Conservation (phyloP, 768 basidiomycete species). For the Leccinum pellstonianum region DNA sequence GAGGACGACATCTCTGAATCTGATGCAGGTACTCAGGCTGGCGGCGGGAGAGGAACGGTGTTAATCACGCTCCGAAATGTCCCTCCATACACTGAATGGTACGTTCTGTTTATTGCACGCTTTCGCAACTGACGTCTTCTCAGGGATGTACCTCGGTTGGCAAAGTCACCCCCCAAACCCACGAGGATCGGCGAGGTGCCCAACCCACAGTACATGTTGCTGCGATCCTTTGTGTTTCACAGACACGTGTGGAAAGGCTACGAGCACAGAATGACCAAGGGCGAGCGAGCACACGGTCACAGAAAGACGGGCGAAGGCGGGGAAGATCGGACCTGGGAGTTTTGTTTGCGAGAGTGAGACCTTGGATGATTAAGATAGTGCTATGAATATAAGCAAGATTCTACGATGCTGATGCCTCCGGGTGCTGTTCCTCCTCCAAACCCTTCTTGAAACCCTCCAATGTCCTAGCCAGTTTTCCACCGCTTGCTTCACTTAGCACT, state of each 20-base stretch:
- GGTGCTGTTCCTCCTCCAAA: slow-evolving; percentile 49
- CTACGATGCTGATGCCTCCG: slow-evolving; percentile 23
- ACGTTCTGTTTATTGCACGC: slow-evolving; percentile 20
- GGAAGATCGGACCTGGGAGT: slow-evolving; percentile 89
- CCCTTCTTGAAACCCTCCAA: slow-evolving; percentile 72
- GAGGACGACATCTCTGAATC: slow-evolving; percentile 13
- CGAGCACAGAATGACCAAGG: slow-evolving; percentile 93
- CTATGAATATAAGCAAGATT: slow-evolving; percentile 13
- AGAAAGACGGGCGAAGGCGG: slow-evolving; percentile 70
- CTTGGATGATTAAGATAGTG: background rate
- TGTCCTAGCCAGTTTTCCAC: slow-evolving; percentile 67
- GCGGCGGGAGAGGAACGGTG: slow-evolving; percentile 61
- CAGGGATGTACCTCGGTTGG: slow-evolving; percentile 76
- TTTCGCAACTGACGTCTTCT: slow-evolving; percentile 5
- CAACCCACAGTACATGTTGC: slow-evolving; percentile 67
- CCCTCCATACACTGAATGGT: slow-evolving; percentile 87
- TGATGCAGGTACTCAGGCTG: slow-evolving; percentile 17
- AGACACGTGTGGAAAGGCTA: slow-evolving; percentile 77
- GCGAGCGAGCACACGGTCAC: slow-evolving; percentile 65
- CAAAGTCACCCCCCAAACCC: slow-evolving; percentile 68
- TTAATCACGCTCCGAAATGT: slow-evolving; percentile 87
- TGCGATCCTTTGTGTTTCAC: slow-evolving; percentile 81
- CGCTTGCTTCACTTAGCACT: slow-evolving; percentile 65
- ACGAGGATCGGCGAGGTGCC: slow-evolving; percentile 41
- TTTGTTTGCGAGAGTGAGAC: slow-evolving; percentile 48